Evolutionary conservation across 345 rosid genomes (phyloP).

Genomic region (sweet orange (Citrus sinensis)): DNA sequence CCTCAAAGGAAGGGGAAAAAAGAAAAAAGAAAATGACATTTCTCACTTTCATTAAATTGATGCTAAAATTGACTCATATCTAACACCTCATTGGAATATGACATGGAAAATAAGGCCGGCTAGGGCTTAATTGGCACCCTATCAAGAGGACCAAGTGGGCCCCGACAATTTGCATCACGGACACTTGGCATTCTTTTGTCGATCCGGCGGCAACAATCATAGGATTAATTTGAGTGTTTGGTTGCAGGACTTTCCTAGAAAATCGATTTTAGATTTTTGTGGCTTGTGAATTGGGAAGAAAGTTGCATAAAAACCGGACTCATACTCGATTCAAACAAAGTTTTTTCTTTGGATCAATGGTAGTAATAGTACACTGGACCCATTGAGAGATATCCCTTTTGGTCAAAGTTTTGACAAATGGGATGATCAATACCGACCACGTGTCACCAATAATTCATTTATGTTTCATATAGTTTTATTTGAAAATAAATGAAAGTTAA

Average conservation of each 20-base stretch:
- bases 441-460: not conserved
- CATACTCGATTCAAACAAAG: too few species aligned
- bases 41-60: not conserved
- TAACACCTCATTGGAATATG: constrained; percentile 1
- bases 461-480: too few species aligned
- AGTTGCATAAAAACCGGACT: too few species aligned
- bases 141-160: constrained; percentile 15
- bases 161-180: not conserved
- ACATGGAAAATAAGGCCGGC: constrained; percentile 11
- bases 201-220: constrained; percentile 9
- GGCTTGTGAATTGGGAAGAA: not conserved
- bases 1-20: too few species aligned
- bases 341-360: not conserved
- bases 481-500: too few species aligned
- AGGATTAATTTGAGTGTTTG: not conserved
- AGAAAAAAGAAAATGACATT: constrained; percentile 5
- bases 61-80: constrained; percentile 6
- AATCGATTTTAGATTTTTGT: not conserved
- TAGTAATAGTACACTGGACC: not conserved
- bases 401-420: constrained; percentile 3
- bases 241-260: constrained; percentile 3
- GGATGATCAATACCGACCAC: not conserved
- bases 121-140: constrained; percentile 5
- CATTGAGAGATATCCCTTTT: not conserved
- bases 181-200: constrained; percentile 13